Conservation (phyloP, 2,329 filamentous ascomycete species). For the Neocucurbitaria cava region DNA sequence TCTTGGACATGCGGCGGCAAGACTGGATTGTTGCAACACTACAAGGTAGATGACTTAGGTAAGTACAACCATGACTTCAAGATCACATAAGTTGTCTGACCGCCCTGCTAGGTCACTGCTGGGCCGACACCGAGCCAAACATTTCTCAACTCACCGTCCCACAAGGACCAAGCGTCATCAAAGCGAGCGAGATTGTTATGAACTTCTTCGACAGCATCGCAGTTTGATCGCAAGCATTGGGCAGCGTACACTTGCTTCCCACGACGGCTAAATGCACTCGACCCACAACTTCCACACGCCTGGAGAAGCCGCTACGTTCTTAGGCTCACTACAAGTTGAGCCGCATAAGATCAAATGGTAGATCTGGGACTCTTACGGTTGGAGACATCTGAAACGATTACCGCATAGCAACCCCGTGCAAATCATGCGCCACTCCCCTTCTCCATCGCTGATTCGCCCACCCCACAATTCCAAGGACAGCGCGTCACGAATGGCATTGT, state of each 20-base stretch:
- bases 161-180: slow-evolving; percentile 52
- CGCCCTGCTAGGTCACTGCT: slow-evolving; percentile 48
- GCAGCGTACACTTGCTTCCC: not conserved
- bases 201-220: slow-evolving; percentile 51
- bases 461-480: not conserved
- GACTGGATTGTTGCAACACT: slow-evolving; percentile 52
- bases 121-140: slow-evolving; percentile 56
- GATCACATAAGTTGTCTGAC: not conserved
- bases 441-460: not conserved
- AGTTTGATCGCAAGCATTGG: not conserved
- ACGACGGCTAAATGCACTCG: slow-evolving; percentile 3
- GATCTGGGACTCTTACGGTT: slow-evolving; percentile 9
- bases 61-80: slow-evolving; percentile 20
- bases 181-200: slow-evolving; percentile 55
- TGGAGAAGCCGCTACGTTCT: slow-evolving; percentile 2
- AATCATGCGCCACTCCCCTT: not conserved
- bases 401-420: slow-evolving; percentile 1
- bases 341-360: slow-evolving; percentile 6
- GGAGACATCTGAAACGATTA: slow-evolving; percentile 8
- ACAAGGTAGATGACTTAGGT: slow-evolving; percentile 55
- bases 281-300: not conserved
- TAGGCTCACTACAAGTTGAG: not conserved
- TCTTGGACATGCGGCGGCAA: slow-evolving; percentile 52
- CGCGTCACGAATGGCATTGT: not conserved
- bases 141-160: slow-evolving; percentile 53